Conservation (phyloP, 192 early-diverging fungal species). For the Coemansia sp. region DNA sequence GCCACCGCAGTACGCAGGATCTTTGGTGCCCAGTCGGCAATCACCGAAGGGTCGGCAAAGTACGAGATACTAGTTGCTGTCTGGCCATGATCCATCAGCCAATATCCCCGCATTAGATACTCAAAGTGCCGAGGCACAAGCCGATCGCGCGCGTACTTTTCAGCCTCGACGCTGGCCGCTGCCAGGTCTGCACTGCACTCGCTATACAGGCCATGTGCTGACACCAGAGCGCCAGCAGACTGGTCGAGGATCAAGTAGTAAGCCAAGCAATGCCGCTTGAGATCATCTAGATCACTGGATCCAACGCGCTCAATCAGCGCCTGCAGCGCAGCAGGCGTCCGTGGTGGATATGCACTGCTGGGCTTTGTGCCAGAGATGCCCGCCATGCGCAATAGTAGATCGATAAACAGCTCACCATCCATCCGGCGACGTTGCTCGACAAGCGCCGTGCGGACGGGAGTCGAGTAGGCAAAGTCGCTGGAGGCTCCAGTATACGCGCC, state of each 20-base stretch:
- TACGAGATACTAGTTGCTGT: constrained; percentile 26
- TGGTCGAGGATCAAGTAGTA: constrained; percentile 49
- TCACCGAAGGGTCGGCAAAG: constrained; percentile 49
- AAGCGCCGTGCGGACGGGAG: constrained; percentile 22
- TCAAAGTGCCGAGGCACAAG: constrained; percentile 49
- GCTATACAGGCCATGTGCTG: constrained; percentile 13
- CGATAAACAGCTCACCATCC: constrained; percentile 52
- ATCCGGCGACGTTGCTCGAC: constrained; percentile 40
- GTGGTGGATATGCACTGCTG: constrained; percentile 36
- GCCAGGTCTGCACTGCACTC: constrained; percentile 18
- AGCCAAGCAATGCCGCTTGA: constrained; percentile 47
- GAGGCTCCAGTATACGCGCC: constrained; percentile 10
- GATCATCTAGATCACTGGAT: constrained; percentile 38
- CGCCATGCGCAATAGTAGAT: constrained; percentile 43
- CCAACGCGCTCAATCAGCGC: constrained; percentile 23
- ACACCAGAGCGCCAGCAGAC: constrained; percentile 7
- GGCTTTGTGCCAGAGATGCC: constrained; percentile 14
- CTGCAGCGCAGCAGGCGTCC: constrained; percentile 17
- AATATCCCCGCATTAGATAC: constrained; percentile 52
- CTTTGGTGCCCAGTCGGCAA: constrained; percentile 50
- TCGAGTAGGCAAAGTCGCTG: constrained; percentile 28
- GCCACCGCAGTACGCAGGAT: constrained; percentile 35
- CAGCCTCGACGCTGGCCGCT: constrained; percentile 8
- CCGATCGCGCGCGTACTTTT: constrained; percentile 25
- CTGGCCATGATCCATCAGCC: constrained; percentile 57